Base-by-base conservation (phyloP, 108 stramenopile species). In the Skeletonema grethae region DNA sequence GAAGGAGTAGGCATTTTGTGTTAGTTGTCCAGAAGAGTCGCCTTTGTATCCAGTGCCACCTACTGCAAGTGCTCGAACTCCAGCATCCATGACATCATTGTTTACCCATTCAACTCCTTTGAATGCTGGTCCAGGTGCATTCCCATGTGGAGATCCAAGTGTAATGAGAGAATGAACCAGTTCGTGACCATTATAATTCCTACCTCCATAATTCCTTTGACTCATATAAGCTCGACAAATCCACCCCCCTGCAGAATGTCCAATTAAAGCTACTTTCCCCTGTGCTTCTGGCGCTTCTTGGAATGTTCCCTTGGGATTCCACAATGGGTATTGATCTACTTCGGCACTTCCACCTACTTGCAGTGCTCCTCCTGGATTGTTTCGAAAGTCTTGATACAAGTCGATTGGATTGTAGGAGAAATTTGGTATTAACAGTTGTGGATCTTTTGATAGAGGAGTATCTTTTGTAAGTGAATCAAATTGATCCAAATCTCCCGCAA, bases 101-200 rank as follows among this genome's bases (percentile, higher is more conserved):
- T 88, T 87, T 43, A 78, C 72, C 90, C 90, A 91, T 55, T 69
- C 68, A 10, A 91, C 79, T 20, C 87, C 85, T 34, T 76, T 82
- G 57, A 91, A 91, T 11, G 90, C 88, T 3, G 87, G 81, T 34
- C 90, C 90, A 11, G 86, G 86, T 5, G 90, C 87, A 72, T 81
- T 76, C 2, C 75, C 80, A 45, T 87, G 86, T 2, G 90, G 90
- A 28, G 75, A 78, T 24, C 90, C 90, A 16, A 91, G 56, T 15
- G 90, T 91, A 5, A 91, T 70, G 15, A 91, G 70, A 20, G 83
- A 84, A 57, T 87, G 87, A 11, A 91, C 82, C 15, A 82, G 73
- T 34, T 72, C 46, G 11, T 66, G 32, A 28, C 90, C 90, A 22
- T 64, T 35, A 57, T 91, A 88, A 0, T 70, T 65, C 43, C 86